Percentiles rank a stretch among this genome's conserved stretches.
These are phyloP conservation scores for Tympanopsis confertula DNA, from an alignment of 2,329 filamentous ascomycete species.

Conservation along the genomic window DNA sequence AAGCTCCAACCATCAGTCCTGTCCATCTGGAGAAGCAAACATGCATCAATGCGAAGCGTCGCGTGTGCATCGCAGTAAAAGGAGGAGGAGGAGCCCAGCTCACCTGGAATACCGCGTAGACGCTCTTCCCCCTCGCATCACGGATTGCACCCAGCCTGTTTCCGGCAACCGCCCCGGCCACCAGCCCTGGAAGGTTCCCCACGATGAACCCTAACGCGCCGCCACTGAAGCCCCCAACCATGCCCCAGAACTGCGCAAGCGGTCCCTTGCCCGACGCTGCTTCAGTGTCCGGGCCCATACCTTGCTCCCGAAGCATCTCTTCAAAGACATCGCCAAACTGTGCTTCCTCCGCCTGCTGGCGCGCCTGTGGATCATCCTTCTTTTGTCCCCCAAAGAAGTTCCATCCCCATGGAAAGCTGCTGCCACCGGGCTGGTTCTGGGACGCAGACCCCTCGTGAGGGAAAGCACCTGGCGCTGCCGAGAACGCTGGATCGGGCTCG, in stretches of 20 bases:
- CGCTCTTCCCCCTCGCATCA: constrained; percentile 86
- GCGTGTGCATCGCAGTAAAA: neutral
- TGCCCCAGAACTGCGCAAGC: constrained; percentile 72
- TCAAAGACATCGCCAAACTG: constrained; percentile 86
- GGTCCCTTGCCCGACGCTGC: constrained; percentile 38
- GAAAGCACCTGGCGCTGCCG: constrained; percentile 30
- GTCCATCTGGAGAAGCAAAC: neutral
- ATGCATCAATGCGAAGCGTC: neutral
- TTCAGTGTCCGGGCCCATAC: constrained; percentile 52
- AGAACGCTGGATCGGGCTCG: constrained; percentile 23
- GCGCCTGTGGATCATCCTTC: constrained; percentile 18
- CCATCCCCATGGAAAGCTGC: constrained; percentile 69
- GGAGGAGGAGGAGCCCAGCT: constrained; percentile 7
- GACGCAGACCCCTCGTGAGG: constrained; percentile 22
- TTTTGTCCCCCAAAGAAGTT: constrained; percentile 36
- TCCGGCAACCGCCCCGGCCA: constrained; percentile 84
- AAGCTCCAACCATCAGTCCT: constrained; percentile 5
- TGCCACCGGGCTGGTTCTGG: constrained; percentile 14
- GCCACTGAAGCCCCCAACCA: constrained; percentile 76
- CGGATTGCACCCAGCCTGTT: constrained; percentile 83
- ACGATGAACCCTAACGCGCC: constrained; percentile 90
- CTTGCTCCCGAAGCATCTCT: constrained; percentile 79
- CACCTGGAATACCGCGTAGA: constrained; percentile 74
- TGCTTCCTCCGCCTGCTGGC: constrained; percentile 51
- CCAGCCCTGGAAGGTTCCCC: constrained; percentile 76